These are phyloP conservation scores for Dipteronia dyeriana DNA, from an alignment of 345 rosid genomes.

Conservation along the genomic window DNA sequence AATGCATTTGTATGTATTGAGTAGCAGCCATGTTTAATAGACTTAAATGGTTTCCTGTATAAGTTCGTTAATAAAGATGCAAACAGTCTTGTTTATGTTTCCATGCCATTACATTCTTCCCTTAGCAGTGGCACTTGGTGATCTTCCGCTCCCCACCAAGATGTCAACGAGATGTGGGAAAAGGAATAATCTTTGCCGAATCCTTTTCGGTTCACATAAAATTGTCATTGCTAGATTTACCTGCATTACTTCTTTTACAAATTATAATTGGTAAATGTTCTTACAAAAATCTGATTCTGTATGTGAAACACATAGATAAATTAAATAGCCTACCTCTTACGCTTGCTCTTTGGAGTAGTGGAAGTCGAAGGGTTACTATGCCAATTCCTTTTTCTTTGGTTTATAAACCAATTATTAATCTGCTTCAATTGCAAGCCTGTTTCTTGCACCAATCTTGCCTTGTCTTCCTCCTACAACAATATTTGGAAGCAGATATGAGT, in stretches of 20 bases:
- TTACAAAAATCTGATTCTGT: conserved; percentile 5
- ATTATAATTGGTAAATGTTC: conserved; percentile 6
- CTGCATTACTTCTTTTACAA: conserved; percentile 36
- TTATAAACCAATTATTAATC: conserved; percentile 90
- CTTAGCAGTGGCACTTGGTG: not conserved
- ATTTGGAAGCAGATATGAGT: conserved; percentile 1
- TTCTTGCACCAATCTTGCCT: conserved; percentile 72
- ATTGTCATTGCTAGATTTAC: conserved; percentile 28
- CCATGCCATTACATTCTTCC: not conserved
- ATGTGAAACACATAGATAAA: not conserved
- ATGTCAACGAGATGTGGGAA: not conserved
- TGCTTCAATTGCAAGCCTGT: conserved; percentile 86
- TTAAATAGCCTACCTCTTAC: conserved; percentile 58
- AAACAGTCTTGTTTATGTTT: not conserved
- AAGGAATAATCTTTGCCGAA: not conserved
- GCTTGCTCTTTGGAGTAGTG: conserved; percentile 62
- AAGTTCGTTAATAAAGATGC: not conserved
- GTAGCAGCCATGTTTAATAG: conserved; percentile 13
- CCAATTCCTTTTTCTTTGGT: conserved; percentile 93
- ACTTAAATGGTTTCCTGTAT: conserved; percentile 3
- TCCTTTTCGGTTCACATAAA: conserved; percentile 21
- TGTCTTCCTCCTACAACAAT: conserved; percentile 74
- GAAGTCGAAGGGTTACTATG: conserved; percentile 69
- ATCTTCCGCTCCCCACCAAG: conserved; percentile 10
- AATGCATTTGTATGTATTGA: not conserved